Evolutionary conservation across 768 basidiomycete genomes (phyloP).

Genomic region (Auriculariales sp.): DNA sequence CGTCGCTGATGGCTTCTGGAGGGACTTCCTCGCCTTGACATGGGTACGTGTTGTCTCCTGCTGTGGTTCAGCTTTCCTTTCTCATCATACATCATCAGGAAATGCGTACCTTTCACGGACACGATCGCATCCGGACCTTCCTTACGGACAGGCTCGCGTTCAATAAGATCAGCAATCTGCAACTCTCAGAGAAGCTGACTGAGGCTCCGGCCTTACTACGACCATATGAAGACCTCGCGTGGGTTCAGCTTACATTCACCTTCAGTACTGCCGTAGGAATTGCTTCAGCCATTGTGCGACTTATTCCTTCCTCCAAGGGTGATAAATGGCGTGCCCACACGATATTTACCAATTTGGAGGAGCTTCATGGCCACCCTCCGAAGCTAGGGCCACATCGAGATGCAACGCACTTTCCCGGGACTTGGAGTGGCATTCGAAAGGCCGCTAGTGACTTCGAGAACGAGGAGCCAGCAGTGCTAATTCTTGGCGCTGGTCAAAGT

Average conservation of each 20-base stretch:
- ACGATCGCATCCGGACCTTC: constrained; percentile 24
- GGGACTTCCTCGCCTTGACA: constrained; percentile 46
- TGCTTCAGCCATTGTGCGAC: constrained; percentile 36
- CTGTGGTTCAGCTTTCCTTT: neutral
- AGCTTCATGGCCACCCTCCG: constrained; percentile 37
- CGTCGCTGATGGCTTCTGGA: constrained; percentile 32
- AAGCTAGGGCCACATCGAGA: constrained; percentile 30
- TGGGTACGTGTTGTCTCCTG: constrained; percentile 22
- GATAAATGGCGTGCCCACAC: constrained; percentile 45
- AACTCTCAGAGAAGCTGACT: neutral
- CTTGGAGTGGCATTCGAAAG: constrained; percentile 36
- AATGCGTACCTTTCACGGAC: constrained; percentile 40
- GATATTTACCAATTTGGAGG: constrained; percentile 43
- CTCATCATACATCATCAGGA: constrained; percentile 8
- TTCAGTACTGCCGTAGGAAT: constrained; percentile 36
- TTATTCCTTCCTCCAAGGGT: constrained; percentile 31
- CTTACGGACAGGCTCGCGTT: constrained; percentile 30
- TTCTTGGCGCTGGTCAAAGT: constrained; percentile 53
- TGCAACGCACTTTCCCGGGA: constrained; percentile 30
- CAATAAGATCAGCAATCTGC: constrained; percentile 1
- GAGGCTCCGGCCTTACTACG: constrained; percentile 8
- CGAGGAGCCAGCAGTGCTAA: constrained; percentile 42
- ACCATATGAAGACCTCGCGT: constrained; percentile 29
- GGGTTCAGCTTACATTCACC: constrained; percentile 40
- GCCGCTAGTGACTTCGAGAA: constrained; percentile 30